Conservation (phyloP, 1,284 basidiomycete genomes). For the Puccinia horiana region DNA sequence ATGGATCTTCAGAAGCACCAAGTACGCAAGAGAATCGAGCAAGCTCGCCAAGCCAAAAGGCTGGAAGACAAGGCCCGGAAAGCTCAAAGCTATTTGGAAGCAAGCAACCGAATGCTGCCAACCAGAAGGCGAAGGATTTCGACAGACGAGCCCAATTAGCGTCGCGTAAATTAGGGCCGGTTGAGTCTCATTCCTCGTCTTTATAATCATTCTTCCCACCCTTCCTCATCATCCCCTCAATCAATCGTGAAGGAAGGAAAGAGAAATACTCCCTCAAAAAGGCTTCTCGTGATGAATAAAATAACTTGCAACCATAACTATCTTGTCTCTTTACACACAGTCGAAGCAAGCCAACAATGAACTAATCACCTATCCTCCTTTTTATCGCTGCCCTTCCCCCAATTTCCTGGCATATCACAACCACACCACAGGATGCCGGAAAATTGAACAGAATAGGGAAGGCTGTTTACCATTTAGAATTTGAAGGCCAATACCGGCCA, state of each 20-base stretch:
- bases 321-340: too few relatives aligned
- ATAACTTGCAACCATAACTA: too few relatives aligned
- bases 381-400: neutral
- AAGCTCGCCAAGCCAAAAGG: neutral
- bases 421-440: neutral
- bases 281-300: too few relatives aligned
- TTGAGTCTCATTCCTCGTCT: neutral
- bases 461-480: neutral
- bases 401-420: neutral
- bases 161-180: neutral
- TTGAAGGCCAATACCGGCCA: too few relatives aligned
- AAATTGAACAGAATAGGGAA: neutral
- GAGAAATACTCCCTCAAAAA: neutral
- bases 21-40: neutral
- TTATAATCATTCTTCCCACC: neutral
- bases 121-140: neutral
- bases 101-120: neutral
- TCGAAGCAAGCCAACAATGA: neutral
- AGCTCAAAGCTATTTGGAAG: neutral
- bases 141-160: neutral
- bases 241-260: neutral
- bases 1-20: neutral
- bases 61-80: neutral
- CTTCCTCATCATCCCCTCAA: neutral
- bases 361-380: neutral